phyloP scores from a whole-genome alignment of 2,329 filamentous ascomycete species.

The Paecilomyces sp. region DNA sequence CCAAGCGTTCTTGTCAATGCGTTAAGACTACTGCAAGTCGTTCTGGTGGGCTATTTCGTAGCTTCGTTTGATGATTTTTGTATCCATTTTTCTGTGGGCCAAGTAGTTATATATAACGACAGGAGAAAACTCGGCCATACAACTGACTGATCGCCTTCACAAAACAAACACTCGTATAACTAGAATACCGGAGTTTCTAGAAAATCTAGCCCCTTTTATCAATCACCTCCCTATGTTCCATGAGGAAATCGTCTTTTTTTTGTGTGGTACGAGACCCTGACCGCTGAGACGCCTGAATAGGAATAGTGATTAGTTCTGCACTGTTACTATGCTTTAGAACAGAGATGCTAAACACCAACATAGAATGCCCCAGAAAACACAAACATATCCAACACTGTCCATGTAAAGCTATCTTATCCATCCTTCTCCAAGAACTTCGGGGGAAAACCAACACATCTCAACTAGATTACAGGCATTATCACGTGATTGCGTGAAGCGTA shows the following conservation, averaged over 20 bases:
- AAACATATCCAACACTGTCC: neutral
- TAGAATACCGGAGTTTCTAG: neutral
- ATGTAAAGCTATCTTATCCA: neutral
- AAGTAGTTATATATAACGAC: neutral
- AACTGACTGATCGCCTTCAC: neutral
- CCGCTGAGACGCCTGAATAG: neutral
- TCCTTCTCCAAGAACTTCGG: neutral
- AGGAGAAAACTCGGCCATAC: neutral
- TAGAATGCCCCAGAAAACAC: neutral
- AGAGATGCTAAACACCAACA: neutral
- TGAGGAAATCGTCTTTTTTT: neutral
- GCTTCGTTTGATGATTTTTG: neutral
- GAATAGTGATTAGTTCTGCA: neutral
- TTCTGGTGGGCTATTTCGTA: neutral
- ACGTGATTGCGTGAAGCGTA: conserved; percentile 10
- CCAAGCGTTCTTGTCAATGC: neutral
- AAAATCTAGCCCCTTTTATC: neutral
- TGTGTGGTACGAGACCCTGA: neutral
- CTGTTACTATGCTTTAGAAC: neutral
- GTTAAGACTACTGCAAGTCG: neutral
- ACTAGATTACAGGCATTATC: neutral
- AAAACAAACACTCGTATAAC: neutral
- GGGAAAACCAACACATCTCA: neutral
- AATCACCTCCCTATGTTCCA: neutral
- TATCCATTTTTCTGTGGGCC: neutral